Base-by-base conservation (phyloP, 2,329 filamentous ascomycete species). In the Elsinoe batatas region DNA sequence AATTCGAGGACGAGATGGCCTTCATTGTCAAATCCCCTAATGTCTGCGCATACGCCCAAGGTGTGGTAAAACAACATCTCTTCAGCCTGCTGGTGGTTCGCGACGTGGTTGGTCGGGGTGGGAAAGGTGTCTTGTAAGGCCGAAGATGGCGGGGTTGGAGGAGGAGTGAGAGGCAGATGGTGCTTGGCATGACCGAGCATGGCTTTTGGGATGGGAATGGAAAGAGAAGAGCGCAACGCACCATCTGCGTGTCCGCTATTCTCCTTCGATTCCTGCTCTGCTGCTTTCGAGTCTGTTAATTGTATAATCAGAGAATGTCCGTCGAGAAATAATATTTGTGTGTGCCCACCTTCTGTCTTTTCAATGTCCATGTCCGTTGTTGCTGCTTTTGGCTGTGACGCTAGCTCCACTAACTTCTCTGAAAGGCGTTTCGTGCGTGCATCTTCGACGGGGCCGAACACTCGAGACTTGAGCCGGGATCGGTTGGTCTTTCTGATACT, bases 401-500 rank as follows among this genome's bases (percentile, higher is more conserved):
- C 87, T 63, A 95, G 70, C 68, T 91, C 89, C 65, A 91, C 77
- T 58, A 96, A 77, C 73, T 93, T 95, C 59, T 87, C 86, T 37
- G 88, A 89, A 35, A 96, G 81, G 62, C 91, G 84, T 71, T 91
- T 85, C 54, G 84, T 85, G 63, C 91, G 82, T 44, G 87, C 90
- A 64, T 79, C 75, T 69, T 91, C 88, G 56, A 84, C 83, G 13
- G 91, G 91, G 1, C 85, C 88, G 72, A 95, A 96, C 61, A 96
- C 85, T 61, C 82, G 83, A 61, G 81, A 77, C 71, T 91, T 91
- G 61, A 95, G 79, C 64, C 81, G 84, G 63, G 81, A 79, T 74
- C 90, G 89, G 76, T 96, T 96, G 65, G 79, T 78, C 76, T 96
- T 96, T 65, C 78, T 82, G 62, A 80, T 77, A 68, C 85, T 94